These are phyloP conservation scores for Polytrichum commune DNA, from an alignment of 225 moss, liverwort and hornwort genomes.

Conservation along the genomic window DNA sequence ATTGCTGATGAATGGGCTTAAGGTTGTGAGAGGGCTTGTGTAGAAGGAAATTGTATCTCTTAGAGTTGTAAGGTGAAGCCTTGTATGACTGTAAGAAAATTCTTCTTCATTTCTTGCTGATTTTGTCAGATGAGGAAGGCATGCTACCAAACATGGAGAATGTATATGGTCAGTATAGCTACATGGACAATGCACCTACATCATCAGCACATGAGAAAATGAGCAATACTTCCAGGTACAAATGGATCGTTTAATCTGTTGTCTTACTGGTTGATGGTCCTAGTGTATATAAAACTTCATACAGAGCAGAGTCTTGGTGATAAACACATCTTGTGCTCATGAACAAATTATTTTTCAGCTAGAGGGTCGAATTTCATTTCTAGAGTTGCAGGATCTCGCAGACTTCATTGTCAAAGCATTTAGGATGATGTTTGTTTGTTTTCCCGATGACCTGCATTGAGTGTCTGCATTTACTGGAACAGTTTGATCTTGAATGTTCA, in stretches of 20 bases:
- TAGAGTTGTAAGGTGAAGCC: conserved; percentile 5
- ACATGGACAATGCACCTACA: conserved; percentile 19
- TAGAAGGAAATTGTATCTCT: not conserved
- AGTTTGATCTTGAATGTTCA: not conserved
- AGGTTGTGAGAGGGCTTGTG: too few species aligned
- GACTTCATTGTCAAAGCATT: too few species aligned
- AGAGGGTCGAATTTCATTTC: too few species aligned
- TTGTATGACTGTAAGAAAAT: not conserved
- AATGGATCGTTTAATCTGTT: conserved; percentile 18
- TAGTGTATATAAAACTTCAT: too few species aligned
- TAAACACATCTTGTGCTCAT: too few species aligned
- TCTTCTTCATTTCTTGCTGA: not conserved
- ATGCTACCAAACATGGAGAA: conserved; percentile 34
- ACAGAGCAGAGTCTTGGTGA: too few species aligned
- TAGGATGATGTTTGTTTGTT: not conserved
- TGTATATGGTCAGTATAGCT: conserved; percentile 31
- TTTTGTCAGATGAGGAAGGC: conserved; percentile 42
- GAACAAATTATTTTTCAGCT: too few species aligned
- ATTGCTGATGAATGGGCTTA: too few species aligned
- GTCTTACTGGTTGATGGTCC: not conserved
- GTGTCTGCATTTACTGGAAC: not conserved
- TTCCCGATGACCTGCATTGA: not conserved
- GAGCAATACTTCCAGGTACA: conserved; percentile 45
- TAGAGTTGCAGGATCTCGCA: too few species aligned
- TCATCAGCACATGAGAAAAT: conserved; percentile 14